Percentiles rank a stretch among this genome's conserved stretches.
Evolutionary conservation across 2,329 filamentous ascomycete species (phyloP).

Genomic region (Monilinia polystroma): DNA sequence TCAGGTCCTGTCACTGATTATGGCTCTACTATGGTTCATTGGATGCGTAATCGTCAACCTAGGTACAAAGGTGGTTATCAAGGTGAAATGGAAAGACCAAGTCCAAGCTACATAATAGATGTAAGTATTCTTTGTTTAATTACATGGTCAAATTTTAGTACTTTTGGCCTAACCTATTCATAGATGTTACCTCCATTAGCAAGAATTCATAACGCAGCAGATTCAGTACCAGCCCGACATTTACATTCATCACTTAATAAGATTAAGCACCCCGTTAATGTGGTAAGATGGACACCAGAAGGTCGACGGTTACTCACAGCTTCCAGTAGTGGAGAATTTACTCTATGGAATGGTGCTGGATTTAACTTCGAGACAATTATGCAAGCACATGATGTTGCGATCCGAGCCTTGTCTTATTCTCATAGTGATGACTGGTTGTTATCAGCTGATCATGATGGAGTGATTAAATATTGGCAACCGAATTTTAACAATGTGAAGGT

Average conservation of each 20-base stretch:
- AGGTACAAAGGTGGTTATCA: constrained; percentile 69
- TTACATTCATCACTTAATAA: constrained; percentile 98
- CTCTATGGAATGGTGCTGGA: constrained; percentile 95
- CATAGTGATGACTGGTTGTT: constrained; percentile 97
- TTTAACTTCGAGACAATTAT: constrained; percentile 99
- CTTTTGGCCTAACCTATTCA: constrained; percentile 25
- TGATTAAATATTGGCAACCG: constrained; percentile 98
- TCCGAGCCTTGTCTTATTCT: constrained; percentile 81
- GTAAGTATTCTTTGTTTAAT: constrained; percentile 50
- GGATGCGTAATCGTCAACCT: constrained; percentile 80
- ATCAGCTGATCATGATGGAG: constrained; percentile 90
- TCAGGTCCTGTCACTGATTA: constrained; percentile 90
- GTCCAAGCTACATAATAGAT: constrained; percentile 85
- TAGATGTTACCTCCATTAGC: constrained; percentile 87
- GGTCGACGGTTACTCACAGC: constrained; percentile 87
- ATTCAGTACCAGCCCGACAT: constrained; percentile 91
- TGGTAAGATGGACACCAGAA: constrained; percentile 96
- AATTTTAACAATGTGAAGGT: constrained; percentile 99
- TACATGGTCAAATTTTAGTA: background rate
- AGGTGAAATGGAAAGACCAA: constrained; percentile 80
- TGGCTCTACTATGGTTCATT: constrained; percentile 84
- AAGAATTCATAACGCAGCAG: constrained; percentile 69
- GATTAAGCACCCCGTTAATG: constrained; percentile 94
- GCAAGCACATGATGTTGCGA: constrained; percentile 90
- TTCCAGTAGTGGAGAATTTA: constrained; percentile 96